Conservation (phyloP, 371 early-diverging fungal genomes). For the Chytridium lagenaria region DNA sequence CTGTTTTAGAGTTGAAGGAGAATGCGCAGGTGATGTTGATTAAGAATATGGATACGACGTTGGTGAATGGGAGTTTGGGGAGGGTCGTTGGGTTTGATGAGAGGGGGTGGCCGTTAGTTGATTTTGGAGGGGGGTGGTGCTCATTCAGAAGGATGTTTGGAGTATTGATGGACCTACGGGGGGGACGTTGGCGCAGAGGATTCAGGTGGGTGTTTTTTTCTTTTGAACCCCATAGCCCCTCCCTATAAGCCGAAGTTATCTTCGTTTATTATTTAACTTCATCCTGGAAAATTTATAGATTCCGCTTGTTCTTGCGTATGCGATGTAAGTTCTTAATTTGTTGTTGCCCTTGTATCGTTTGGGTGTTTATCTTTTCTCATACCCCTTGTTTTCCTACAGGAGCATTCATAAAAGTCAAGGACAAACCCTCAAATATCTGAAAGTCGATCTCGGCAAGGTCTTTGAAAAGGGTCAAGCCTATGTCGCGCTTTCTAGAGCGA, state of each 20-base stretch:
- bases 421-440: slow-evolving; percentile 79
- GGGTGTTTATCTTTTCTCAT: not conserved
- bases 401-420: slow-evolving; percentile 92
- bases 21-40: slow-evolving; percentile 85
- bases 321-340: slow-evolving; percentile 2
- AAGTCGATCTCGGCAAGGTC: slow-evolving; percentile 75
- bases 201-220: not conserved
- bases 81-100: slow-evolving; percentile 58
- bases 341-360: not conserved
- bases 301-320: slow-evolving; percentile 10
- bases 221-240: no score
- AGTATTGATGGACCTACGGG: not conserved
- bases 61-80: slow-evolving; percentile 90
- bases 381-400: slow-evolving; percentile 28
- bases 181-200: not conserved
- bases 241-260: no score
- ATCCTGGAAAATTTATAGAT: not conserved
- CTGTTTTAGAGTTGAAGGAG: slow-evolving; percentile 61
- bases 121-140: slow-evolving; percentile 21
- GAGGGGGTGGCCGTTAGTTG: slow-evolving; percentile 38
- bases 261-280: not conserved
- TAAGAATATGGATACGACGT: slow-evolving; percentile 70
- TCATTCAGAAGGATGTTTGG: not conserved
- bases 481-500: slow-evolving; percentile 88
- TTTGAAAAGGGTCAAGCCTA: slow-evolving; percentile 93